Percentiles rank a stretch among this genome's conserved stretches.
These are phyloP conservation scores for Melaleuca quinquenervia DNA, from an alignment of 345 rosid genomes.

Conservation along the genomic window DNA sequence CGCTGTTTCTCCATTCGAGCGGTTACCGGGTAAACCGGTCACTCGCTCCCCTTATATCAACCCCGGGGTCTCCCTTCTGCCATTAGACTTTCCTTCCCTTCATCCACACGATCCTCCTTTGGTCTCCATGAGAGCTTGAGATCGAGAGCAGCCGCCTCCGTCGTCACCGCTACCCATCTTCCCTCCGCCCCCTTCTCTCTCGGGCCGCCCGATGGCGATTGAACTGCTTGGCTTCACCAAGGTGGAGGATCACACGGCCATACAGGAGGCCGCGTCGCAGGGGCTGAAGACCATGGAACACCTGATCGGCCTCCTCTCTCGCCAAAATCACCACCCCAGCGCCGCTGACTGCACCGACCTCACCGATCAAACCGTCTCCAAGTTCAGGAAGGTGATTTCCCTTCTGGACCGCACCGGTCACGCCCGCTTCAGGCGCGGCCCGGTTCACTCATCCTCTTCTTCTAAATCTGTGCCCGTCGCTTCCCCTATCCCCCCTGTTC, in stretches of 20 bases:
- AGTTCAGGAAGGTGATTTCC: constrained; percentile 71
- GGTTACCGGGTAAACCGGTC: constrained; percentile 37
- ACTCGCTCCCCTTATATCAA: constrained; percentile 30
- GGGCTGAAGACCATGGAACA: constrained; percentile 82
- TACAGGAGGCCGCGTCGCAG: constrained; percentile 78
- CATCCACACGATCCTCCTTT: neutral
- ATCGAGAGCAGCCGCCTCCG: neutral
- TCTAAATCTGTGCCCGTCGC: constrained; percentile 10
- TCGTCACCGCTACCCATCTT: neutral
- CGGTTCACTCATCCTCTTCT: constrained; percentile 26
- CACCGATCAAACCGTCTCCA: constrained; percentile 62
- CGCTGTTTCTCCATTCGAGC: neutral
- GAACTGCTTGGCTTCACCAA: constrained; percentile 51
- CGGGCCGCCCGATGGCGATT: constrained; percentile 34
- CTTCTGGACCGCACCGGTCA: constrained; percentile 77
- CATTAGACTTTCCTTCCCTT: neutral
- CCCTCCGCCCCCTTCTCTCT: neutral
- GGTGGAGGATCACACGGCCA: constrained; percentile 66
- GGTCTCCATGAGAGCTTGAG: neutral
- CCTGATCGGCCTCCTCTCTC: constrained; percentile 54
- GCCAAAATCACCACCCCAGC: constrained; percentile 17
- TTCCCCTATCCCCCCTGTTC: neutral
- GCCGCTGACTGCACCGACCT: constrained; percentile 51
- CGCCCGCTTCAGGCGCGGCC: constrained; percentile 87
- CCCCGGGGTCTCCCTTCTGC: neutral